Evolutionary conservation across 305 asterid species (phyloP).

Genomic region (Nicotiana rustica): DNA sequence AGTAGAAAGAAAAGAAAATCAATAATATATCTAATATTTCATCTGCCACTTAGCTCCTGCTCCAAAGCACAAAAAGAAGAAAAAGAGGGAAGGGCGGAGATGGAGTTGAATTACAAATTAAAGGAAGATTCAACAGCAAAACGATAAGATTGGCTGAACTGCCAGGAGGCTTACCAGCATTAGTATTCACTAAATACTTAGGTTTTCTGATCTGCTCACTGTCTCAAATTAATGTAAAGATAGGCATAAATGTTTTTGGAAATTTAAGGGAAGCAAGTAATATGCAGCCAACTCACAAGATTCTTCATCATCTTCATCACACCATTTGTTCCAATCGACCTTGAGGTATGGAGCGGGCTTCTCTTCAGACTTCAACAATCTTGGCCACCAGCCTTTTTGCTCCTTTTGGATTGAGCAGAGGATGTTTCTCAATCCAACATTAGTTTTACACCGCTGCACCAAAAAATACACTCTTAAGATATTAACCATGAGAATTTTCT

Average conservation of each 20-base stretch:
- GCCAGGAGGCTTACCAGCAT: constrained; percentile 18
- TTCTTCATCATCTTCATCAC: constrained; percentile 88
- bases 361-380: constrained; percentile 76
- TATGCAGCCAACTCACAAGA: constrained; percentile 61
- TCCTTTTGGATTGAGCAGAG: constrained; percentile 74
- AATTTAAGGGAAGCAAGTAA: constrained; percentile 29
- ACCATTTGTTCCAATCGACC: constrained; percentile 95
- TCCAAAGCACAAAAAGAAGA: background rate
- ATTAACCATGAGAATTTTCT: constrained; percentile 18
- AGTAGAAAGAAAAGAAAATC: background rate
- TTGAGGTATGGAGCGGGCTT: constrained; percentile 85
- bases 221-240: background rate
- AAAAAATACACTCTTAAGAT: constrained; percentile 10
- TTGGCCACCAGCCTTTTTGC: constrained; percentile 83
- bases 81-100: background rate
- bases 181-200: background rate
- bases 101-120: background rate
- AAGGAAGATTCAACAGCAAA: constrained; percentile 7
- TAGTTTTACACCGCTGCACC: constrained; percentile 81
- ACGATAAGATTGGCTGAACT: background rate
- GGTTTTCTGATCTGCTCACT: background rate
- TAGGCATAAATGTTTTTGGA: background rate
- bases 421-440: constrained; percentile 76
- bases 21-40: background rate
- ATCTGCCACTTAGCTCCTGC: background rate